Percentiles rank a stretch among this genome's conserved stretches.
phyloP scores from a whole-genome alignment of 2,329 filamentous ascomycete species.

The Pseudofabraea citricarpa region DNA sequence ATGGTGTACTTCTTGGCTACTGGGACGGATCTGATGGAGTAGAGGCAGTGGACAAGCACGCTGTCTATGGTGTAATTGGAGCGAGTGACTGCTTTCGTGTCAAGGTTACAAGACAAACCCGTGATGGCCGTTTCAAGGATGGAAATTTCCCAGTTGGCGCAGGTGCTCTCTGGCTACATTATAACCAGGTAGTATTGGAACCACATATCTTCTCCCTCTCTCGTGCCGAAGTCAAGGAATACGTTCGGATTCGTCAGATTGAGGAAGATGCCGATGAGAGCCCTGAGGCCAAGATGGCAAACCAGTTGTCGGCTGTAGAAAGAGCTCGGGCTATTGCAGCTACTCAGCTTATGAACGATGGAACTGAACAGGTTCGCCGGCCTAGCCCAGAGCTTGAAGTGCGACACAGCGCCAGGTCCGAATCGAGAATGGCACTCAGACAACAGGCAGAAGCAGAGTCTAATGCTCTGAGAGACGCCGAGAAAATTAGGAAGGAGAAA shows the following conservation, averaged over 20 bases:
- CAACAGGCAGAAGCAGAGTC: conserved; percentile 20
- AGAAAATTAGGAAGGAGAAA: conserved; percentile 19
- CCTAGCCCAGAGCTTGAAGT: conserved; percentile 19
- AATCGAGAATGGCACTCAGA: conserved; percentile 17
- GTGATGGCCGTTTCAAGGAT: conserved; percentile 51
- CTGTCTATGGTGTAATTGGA: conserved; percentile 57
- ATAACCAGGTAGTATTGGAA: conserved; percentile 57
- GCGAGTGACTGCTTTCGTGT: conserved; percentile 62
- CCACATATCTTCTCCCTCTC: conserved; percentile 46
- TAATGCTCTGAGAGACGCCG: conserved; percentile 5
- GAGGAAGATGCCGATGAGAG: conserved; percentile 52
- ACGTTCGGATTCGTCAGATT: conserved; percentile 54
- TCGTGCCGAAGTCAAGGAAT: conserved; percentile 57
- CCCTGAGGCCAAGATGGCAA: conserved; percentile 40
- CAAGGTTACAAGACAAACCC: conserved; percentile 55
- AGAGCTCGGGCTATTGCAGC: conserved; percentile 17
- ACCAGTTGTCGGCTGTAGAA: conserved; percentile 31
- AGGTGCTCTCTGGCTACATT: conserved; percentile 57
- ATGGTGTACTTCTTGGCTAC: conserved; percentile 43
- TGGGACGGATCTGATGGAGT: conserved; percentile 51
- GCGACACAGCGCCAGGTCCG: conserved; percentile 22
- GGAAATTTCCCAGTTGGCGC: conserved; percentile 58
- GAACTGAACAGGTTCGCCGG: conserved; percentile 3
- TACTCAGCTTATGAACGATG: conserved; percentile 10
- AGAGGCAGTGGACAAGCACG: conserved; percentile 48